phyloP scores from a whole-genome alignment of 257 asterid species.

The Vinca minor region DNA sequence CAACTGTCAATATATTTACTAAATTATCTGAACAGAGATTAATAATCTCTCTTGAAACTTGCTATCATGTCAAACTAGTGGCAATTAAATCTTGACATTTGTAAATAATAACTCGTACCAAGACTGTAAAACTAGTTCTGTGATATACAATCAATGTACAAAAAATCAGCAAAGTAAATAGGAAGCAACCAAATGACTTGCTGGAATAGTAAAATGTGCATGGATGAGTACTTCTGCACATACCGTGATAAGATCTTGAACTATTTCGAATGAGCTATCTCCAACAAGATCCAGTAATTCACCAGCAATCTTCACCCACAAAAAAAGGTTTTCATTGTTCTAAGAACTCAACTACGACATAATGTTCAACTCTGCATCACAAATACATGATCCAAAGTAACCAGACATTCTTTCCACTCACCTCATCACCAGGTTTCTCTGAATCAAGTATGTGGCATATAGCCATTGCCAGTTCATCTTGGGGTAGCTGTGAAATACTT shows the following conservation, averaged over 20 bases:
- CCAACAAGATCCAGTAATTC: slow-evolving; percentile 96
- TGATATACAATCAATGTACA: neutral
- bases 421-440: slow-evolving; percentile 95
- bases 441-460: slow-evolving; percentile 93
- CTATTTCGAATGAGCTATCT: slow-evolving; percentile 83
- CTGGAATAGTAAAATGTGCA: neutral
- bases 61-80: neutral
- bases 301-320: slow-evolving; percentile 61
- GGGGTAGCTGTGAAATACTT: slow-evolving; percentile 79
- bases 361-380: slow-evolving; percentile 11
- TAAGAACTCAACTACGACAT: slow-evolving; percentile 12
- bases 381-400: slow-evolving; percentile 8
- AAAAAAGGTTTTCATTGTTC: slow-evolving; percentile 20
- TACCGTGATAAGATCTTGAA: slow-evolving; percentile 89
- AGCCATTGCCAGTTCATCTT: slow-evolving; percentile 93
- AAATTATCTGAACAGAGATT: neutral
- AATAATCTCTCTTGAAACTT: neutral
- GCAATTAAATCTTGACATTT: neutral
- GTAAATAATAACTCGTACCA: neutral
- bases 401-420: slow-evolving; percentile 17
- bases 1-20: neutral
- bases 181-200: neutral
- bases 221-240: slow-evolving; percentile 10
- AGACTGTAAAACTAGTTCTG: neutral
- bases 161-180: neutral